phyloP scores from a whole-genome alignment of 2,329 filamentous ascomycete genomes.

The Geosmithia flava region DNA sequence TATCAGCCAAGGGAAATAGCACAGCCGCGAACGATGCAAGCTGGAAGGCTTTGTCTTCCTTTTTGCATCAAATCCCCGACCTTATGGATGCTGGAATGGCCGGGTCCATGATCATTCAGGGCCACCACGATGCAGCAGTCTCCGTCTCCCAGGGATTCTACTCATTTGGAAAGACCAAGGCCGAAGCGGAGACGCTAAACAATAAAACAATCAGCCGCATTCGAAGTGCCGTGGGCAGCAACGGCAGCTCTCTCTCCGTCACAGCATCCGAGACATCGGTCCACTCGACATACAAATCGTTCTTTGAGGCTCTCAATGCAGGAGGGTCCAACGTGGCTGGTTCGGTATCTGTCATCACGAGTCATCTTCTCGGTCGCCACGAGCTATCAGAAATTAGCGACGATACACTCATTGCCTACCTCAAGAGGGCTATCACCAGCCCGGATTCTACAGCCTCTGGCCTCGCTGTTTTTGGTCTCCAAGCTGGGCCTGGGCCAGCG shows the following conservation, averaged over 20 bases:
- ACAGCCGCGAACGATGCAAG: not conserved
- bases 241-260: not conserved
- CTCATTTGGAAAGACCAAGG: no score
- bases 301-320: not conserved
- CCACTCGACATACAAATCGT: not conserved
- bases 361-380: slow-evolving; percentile 6
- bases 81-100: not conserved
- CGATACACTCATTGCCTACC: slow-evolving; percentile 2
- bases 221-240: no score
- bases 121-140: no score
- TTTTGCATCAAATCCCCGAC: not conserved
- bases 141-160: no score
- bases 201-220: no score
- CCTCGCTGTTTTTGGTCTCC: slow-evolving; percentile 6
- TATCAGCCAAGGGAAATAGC: not conserved
- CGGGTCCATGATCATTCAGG: not conserved
- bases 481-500: slow-evolving; percentile 4
- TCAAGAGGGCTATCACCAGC: slow-evolving; percentile 1
- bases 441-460: not conserved
- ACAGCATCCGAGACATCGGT: not conserved
- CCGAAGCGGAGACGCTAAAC: no score
- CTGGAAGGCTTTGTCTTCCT: not conserved
- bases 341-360: not conserved
- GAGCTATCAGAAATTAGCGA: slow-evolving; percentile 4
- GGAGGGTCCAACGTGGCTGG: not conserved